Evolutionary conservation across 148 eudicot species (phyloP), one percentile per base, ranked within the genome.

Genomic region (Dysphania ambrosioides): DNA sequence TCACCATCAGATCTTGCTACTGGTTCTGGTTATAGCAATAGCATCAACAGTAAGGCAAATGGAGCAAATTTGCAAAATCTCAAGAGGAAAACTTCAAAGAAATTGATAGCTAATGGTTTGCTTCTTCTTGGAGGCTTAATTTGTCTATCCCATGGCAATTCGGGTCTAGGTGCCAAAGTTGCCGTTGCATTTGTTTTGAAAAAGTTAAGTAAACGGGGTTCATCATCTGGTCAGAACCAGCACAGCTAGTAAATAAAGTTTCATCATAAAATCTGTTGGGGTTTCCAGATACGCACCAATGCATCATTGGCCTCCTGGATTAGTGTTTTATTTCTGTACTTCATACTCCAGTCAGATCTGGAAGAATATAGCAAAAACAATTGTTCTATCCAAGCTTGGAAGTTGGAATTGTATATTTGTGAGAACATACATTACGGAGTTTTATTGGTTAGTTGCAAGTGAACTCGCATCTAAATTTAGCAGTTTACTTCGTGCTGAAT

Each of bases 81-180:
- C 41, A 72, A 42, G 24, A 84, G 76, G 75, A 82, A 55, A 86
- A 87, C 91, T 72, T 86, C 91, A 62, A 84, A 76, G 80, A 87
- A 87, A 75, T 76, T 93, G 83, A 79, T 93, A 62, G 81, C 85
- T 62, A 91, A 89, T 72, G 90, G 91, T 38, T 77, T 93, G 63
- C 78, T 91, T 71, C 74, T 93, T 30, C 80, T 88, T 21, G 98
- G 98, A 67, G 92, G 98, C 76, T 83, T 85, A 24, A 68, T 91
- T 55, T 91, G 91, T 81, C 36, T 93, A 71, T 82, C 97, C 29
- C 90, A 91, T 4, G 91, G 95, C 29, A 91, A 82, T 72, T 64
- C 93, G 55, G 74, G 79, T 78, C 75, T 93, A 76, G 90, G 93
- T 38, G 88, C 93, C 41, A 88, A 89, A 80, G 95, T 91, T 69